phyloP scores from a whole-genome alignment of 805 yeast species.

The Candida piceae region DNA sequence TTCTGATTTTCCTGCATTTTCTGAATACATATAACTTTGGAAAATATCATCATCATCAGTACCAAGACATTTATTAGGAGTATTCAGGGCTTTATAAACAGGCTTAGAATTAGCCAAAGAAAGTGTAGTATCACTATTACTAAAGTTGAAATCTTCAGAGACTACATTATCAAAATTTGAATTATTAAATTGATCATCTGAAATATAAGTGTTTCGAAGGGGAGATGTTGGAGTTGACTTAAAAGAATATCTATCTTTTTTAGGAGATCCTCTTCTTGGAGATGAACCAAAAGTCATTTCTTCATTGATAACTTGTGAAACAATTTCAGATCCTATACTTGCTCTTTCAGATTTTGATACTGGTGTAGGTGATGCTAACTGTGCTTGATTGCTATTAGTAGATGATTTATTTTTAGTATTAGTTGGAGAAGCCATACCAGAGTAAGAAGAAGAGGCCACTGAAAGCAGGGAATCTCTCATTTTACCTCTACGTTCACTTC shows the following conservation, averaged over 20 bases:
- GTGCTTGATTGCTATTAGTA: not conserved
- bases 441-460: constrained; percentile 12
- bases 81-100: constrained; percentile 7
- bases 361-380: constrained; percentile 1
- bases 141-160: constrained; percentile 26
- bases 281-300: constrained; percentile 27
- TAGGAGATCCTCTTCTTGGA: constrained; percentile 27
- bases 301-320: constrained; percentile 7
- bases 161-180: not conserved
- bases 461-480: constrained; percentile 11
- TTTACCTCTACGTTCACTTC: constrained; percentile 21
- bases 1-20: too few species aligned
- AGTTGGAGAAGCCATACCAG: constrained; percentile 2
- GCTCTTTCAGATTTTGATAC: not conserved
- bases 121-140: constrained; percentile 10
- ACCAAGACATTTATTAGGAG: constrained; percentile 3
- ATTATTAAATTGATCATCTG: constrained; percentile 1
- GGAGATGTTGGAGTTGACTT: constrained; percentile 15
- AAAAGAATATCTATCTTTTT: constrained; percentile 10
- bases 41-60: constrained; percentile 2
- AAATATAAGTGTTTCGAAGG: constrained; percentile 6
- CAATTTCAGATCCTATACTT: not conserved
- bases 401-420: too few species aligned
- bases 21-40: too few species aligned
- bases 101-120: constrained; percentile 12